A percentile compares a stretch with the other conserved stretches of the same genome.
phyloP scores from a whole-genome alignment of 441 rosid species.

The Hura crepitans region DNA sequence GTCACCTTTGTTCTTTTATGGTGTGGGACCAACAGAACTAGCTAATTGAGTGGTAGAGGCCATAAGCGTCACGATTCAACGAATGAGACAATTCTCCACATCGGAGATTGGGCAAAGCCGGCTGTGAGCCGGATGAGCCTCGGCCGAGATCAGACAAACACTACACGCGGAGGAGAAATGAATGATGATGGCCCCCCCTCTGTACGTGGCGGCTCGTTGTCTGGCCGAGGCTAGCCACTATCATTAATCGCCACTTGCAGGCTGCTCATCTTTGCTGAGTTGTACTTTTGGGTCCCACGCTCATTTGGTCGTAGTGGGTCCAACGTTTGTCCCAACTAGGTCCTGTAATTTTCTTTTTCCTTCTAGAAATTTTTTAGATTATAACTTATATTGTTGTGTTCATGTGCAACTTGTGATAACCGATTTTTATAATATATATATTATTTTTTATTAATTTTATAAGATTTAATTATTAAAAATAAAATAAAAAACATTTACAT shows the following conservation, averaged over 20 bases:
- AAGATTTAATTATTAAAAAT: too few species aligned
- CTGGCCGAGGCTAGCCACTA: constrained; percentile 74
- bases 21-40: constrained; percentile 22
- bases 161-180: neutral
- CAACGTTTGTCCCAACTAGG: constrained; percentile 4
- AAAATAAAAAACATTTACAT: too few species aligned
- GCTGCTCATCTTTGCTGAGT: constrained; percentile 21
- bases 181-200: constrained; percentile 35
- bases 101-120: constrained; percentile 9
- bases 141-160: constrained; percentile 1
- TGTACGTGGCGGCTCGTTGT: constrained; percentile 55
- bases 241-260: constrained; percentile 47
- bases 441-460: too few species aligned
- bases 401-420: too few species aligned
- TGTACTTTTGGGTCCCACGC: constrained; percentile 23
- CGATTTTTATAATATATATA: too few species aligned
- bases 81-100: constrained; percentile 35
- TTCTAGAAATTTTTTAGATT: too few species aligned
- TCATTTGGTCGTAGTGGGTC: neutral
- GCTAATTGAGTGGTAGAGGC: neutral
- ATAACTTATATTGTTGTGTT: too few species aligned
- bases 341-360: too few species aligned
- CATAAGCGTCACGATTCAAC: neutral
- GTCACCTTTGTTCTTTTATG: neutral
- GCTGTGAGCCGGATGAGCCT: constrained; percentile 21